Evolutionary conservation across 208 protist species (phyloP).

Genomic region (Acanthamoeba polyphaga): DNA sequence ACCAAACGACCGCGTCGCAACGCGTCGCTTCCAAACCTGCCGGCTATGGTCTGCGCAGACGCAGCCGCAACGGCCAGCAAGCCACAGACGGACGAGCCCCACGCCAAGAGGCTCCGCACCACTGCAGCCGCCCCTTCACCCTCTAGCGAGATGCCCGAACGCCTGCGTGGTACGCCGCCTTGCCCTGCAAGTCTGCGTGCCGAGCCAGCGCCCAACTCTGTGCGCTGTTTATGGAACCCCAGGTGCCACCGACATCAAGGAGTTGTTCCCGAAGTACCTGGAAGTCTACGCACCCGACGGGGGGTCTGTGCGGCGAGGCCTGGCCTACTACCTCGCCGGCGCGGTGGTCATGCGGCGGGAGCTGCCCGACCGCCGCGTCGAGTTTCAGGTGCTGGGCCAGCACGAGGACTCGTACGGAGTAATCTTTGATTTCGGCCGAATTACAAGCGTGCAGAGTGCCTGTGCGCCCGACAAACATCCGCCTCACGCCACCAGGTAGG

Average conservation of each 20-base stretch:
- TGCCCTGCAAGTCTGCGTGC: too few relatives aligned
- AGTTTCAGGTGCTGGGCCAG: background rate
- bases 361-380: background rate
- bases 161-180: too few relatives aligned
- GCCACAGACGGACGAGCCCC: too few relatives aligned
- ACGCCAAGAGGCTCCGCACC: too few relatives aligned
- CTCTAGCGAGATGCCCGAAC: too few relatives aligned
- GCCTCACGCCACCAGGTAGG: background rate
- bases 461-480: background rate
- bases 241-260: background rate
- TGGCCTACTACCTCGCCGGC: slow-evolving; percentile 14
- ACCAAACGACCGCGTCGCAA: too few relatives aligned
- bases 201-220: background rate
- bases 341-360: background rate
- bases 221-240: background rate
- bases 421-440: background rate
- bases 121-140: too few relatives aligned
- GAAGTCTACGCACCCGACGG: background rate
- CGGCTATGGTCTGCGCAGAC: too few relatives aligned
- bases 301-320: background rate
- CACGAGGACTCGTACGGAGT: background rate
- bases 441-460: background rate
- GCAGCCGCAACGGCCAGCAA: too few relatives aligned
- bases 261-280: background rate
- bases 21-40: too few relatives aligned